phyloP scores from a whole-genome alignment of 1,284 basidiomycete genomes.

The Leccinum insolens region DNA sequence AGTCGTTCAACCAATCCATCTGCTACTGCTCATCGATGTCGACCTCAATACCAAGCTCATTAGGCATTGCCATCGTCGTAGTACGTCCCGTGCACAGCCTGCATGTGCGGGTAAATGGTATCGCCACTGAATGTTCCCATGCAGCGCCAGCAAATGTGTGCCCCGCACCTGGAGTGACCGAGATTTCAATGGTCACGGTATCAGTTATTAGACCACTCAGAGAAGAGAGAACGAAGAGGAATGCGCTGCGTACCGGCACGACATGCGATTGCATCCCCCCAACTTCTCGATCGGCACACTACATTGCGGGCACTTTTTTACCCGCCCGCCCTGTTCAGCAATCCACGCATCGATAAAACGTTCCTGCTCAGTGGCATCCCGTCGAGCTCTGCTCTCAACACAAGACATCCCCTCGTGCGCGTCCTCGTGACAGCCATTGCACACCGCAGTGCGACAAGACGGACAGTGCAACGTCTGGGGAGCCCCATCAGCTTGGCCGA shows the following conservation, averaged over 20 bases:
- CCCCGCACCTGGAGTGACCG: slow-evolving; percentile 40
- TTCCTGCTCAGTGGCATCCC: slow-evolving; percentile 43
- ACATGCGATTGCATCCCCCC: slow-evolving; percentile 62
- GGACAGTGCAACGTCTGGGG: slow-evolving; percentile 44
- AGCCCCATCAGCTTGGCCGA: slow-evolving; percentile 19
- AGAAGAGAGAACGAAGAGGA: neutral
- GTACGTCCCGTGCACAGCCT: slow-evolving; percentile 38
- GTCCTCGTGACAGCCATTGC: slow-evolving; percentile 53
- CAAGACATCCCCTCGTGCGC: slow-evolving; percentile 57
- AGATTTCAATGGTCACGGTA: neutral
- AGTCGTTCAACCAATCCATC: neutral
- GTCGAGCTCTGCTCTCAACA: slow-evolving; percentile 38
- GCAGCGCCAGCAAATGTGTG: slow-evolving; percentile 59
- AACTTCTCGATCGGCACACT: slow-evolving; percentile 49
- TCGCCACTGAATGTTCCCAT: neutral
- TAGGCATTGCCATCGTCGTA: neutral
- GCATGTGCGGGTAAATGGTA: slow-evolving; percentile 58
- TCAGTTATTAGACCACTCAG: neutral
- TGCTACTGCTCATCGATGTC: neutral
- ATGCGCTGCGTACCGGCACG: slow-evolving; percentile 35
- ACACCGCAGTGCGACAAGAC: slow-evolving; percentile 54
- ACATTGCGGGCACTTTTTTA: slow-evolving; percentile 46
- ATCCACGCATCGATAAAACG: slow-evolving; percentile 49
- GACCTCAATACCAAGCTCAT: slow-evolving; percentile 11
- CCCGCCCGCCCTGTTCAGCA: slow-evolving; percentile 30